Evolutionary conservation across 1,284 basidiomycete genomes (phyloP), one percentile per base, ranked within the genome.

Genomic region (Rhodotorula sp.): DNA sequence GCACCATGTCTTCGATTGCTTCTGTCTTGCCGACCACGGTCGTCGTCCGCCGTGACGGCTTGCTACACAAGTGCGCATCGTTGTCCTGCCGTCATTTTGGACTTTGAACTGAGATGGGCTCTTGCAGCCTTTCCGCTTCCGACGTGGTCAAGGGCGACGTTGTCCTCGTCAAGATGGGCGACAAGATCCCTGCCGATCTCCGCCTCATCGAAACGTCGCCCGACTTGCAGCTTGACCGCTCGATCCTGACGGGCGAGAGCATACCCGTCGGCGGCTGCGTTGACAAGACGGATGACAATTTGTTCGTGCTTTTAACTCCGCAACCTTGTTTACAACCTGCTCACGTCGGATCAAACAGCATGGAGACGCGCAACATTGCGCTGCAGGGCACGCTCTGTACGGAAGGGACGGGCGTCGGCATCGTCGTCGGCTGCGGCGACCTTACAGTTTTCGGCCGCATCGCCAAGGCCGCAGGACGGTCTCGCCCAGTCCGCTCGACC

Each of bases 311-410:
- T 44, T 10, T 75, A 69, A 48, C 72, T 74, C 69, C 48, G 25
- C 7, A 2, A 25, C 16, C 19, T 21, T 27, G 25, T 1, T 54
- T 4, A 16, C 53, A 25, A 9, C 12, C 41, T 55, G 12, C n/a
- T 25, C 25, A 16, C 42, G 1, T 21, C 25, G 34, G 34, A 3
- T 17, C 14, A 16, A 19, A 3, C 53, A 62, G 60, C 46, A 60
- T 69, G 57, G 80, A 86, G 72, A 86, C n/a, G 83, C 74, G 85
- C 73, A 89, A 89, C 79, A 83, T 89, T 57, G 88, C 87, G 5
- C 82, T 90, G 19, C 86, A 88, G 80, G 88, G 88, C 19, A 89
- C 88, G 0, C 83, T 87, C 42, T 88, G 87, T 74, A 84, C 87
- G 2, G 84, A 85, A 59, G 88, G 89, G 9, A 85, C 80, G 42